Conservation (phyloP, 352 stramenopile species). For the Globisporangium parvum region DNA sequence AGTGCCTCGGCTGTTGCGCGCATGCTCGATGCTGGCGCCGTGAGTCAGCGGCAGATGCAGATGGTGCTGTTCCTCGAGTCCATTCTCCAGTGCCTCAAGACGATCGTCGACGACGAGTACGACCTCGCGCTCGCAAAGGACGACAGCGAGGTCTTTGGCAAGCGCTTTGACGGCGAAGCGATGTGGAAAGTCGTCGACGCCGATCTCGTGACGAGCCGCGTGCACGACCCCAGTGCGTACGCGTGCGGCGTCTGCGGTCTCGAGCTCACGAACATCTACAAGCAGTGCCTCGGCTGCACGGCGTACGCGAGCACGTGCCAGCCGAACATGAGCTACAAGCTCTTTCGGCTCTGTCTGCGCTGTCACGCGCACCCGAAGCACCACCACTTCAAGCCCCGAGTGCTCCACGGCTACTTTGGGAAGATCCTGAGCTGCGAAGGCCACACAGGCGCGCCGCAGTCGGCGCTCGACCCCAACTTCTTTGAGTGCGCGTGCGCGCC, state of each 20-base stretch:
- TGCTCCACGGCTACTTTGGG: constrained; percentile 55
- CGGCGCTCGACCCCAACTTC: constrained; percentile 58
- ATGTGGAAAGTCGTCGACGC: constrained; percentile 71
- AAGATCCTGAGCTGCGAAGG: constrained; percentile 66
- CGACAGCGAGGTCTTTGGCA: constrained; percentile 65
- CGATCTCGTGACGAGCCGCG: constrained; percentile 21
- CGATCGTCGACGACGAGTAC: constrained; percentile 72
- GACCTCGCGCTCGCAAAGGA: constrained; percentile 56
- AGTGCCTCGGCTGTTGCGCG: constrained; percentile 15
- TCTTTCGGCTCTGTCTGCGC: constrained; percentile 67
- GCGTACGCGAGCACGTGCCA: constrained; percentile 50
- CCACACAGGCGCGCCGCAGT: constrained; percentile 68
- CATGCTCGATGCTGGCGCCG: constrained; percentile 36
- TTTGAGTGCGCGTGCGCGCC: constrained; percentile 69
- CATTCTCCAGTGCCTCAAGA: constrained; percentile 67
- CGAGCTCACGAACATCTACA: constrained; percentile 84
- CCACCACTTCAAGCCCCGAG: constrained; percentile 66
- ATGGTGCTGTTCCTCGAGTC: constrained; percentile 81
- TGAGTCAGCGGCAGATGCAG: constrained; percentile 65
- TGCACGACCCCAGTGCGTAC: constrained; percentile 36
- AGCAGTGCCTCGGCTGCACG: constrained; percentile 76
- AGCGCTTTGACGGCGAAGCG: constrained; percentile 66
- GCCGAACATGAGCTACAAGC: constrained; percentile 57
- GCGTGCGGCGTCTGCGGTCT: constrained; percentile 56
- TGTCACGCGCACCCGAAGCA: constrained; percentile 66